phyloP scores from a whole-genome alignment of 1,139 yeast genomes.

The Diutina mesorugosa region DNA sequence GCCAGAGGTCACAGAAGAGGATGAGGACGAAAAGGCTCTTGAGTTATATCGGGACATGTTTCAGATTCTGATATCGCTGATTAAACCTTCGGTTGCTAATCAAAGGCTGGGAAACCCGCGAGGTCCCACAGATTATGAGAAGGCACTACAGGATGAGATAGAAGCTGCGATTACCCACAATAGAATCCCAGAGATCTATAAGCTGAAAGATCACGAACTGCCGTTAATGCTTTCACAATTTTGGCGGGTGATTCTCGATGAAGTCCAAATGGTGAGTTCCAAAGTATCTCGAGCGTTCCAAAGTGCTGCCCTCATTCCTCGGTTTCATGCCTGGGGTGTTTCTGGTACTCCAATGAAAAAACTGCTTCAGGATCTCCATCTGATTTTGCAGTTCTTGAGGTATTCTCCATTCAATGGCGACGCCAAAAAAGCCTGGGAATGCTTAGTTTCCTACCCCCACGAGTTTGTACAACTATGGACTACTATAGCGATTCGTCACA shows the following conservation, averaged over 20 bases:
- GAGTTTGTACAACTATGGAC: constrained; percentile 32
- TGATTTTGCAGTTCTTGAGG: constrained; percentile 49
- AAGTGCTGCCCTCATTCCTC: constrained; percentile 67
- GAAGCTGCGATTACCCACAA: not conserved
- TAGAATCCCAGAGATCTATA: not conserved
- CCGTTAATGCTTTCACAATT: constrained; percentile 79
- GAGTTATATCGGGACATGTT: not conserved
- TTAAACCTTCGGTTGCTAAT: not conserved
- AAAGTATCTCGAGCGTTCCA: constrained; percentile 66
- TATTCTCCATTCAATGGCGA: constrained; percentile 46
- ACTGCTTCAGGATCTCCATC: constrained; percentile 43
- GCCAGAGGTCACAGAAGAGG: not conserved
- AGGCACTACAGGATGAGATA: not conserved
- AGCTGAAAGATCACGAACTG: constrained; percentile 39
- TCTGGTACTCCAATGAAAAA: constrained; percentile 86
- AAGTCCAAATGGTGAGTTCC: constrained; percentile 83
- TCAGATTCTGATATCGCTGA: not conserved
- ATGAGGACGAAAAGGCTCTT: not conserved
- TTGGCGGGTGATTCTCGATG: constrained; percentile 85
- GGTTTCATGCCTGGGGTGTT: constrained; percentile 92
- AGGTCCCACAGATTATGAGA: not conserved
- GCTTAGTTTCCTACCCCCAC: constrained; percentile 7
- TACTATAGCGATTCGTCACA: constrained; percentile 56
- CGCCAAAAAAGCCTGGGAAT: constrained; percentile 28
- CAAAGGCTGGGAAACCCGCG: not conserved